Conservation (phyloP, 2,329 filamentous ascomycete genomes). For the Penicillium sp. region DNA sequence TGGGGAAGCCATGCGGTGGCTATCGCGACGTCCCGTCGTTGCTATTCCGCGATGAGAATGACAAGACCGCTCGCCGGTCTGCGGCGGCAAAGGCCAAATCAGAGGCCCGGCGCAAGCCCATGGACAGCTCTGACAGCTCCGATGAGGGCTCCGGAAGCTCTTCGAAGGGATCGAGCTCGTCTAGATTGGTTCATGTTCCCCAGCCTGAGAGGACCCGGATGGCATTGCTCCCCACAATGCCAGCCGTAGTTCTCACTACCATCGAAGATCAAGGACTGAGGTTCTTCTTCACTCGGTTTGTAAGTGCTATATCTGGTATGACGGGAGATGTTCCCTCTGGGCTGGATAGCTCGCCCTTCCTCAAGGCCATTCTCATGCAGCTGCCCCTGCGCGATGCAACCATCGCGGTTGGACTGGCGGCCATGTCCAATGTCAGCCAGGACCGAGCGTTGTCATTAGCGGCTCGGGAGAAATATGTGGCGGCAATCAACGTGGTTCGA, state of each 20-base stretch:
- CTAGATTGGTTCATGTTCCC: background rate
- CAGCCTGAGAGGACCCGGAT: background rate
- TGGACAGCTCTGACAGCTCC: constrained; percentile 2
- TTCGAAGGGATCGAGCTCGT: background rate
- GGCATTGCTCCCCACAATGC: constrained; percentile 5
- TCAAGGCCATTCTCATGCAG: constrained; percentile 9
- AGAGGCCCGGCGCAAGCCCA: constrained; percentile 15
- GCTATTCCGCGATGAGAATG: constrained; percentile 34
- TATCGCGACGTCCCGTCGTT: constrained; percentile 33
- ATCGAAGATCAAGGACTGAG: constrained; percentile 25
- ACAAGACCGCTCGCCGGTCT: constrained; percentile 23
- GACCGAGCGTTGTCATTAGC: constrained; percentile 16
- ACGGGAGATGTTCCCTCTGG: background rate
- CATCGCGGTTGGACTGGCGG: constrained; percentile 26
- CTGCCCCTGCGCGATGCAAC: constrained; percentile 23
- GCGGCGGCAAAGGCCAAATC: constrained; percentile 23
- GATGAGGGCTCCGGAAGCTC: constrained; percentile 1
- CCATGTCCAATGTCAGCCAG: constrained; percentile 27
- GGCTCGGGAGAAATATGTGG: constrained; percentile 25
- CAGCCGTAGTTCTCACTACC: constrained; percentile 6
- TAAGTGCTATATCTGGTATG: constrained; percentile 8
- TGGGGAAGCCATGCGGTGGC: constrained; percentile 33
- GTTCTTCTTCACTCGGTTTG: constrained; percentile 28
- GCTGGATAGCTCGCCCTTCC: constrained; percentile 1
- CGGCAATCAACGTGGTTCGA: constrained; percentile 18